A percentile compares a stretch with the other conserved stretches of the same genome.
phyloP scores from a whole-genome alignment of 2,329 filamentous ascomycete genomes.

The Aspergillus flavus region DNA sequence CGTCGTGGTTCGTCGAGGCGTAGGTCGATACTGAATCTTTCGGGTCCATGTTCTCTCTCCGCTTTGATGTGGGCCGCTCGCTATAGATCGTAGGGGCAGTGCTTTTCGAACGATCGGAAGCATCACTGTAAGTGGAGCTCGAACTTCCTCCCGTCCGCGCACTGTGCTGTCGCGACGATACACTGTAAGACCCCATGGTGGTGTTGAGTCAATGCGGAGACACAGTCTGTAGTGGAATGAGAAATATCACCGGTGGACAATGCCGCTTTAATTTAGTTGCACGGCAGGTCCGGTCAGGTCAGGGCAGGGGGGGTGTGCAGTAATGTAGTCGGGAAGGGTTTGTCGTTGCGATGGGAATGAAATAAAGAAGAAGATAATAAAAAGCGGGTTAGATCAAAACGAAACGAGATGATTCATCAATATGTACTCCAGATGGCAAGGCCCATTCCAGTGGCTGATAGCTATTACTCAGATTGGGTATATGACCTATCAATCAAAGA shows the following conservation, averaged over 20 bases:
- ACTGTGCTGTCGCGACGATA: conserved; percentile 27
- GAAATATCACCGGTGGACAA: conserved; percentile 6
- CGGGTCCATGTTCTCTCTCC: conserved; percentile 23
- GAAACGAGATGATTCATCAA: neutral
- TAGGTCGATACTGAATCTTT: conserved; percentile 76
- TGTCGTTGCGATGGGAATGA: neutral
- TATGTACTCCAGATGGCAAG: neutral
- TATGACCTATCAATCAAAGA: neutral
- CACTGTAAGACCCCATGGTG: conserved; percentile 34
- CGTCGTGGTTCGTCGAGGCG: conserved; percentile 68
- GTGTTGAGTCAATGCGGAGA: conserved; percentile 9
- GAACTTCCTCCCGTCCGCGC: conserved; percentile 34
- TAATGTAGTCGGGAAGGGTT: neutral
- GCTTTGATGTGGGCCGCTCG: conserved; percentile 31
- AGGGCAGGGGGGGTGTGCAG: no score
- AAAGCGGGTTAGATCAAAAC: neutral
- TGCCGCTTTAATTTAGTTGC: neutral
- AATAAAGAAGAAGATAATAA: neutral
- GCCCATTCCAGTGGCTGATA: conserved; percentile 2
- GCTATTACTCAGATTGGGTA: conserved; percentile 7
- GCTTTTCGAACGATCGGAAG: conserved; percentile 42
- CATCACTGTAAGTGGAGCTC: conserved; percentile 41
- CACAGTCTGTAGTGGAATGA: neutral
- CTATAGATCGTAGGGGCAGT: conserved; percentile 44
- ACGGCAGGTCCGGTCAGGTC: neutral